Evolutionary conservation across 164 flowering plant genomes (phyloP).

Genomic region (Chimonanthus praecox): DNA sequence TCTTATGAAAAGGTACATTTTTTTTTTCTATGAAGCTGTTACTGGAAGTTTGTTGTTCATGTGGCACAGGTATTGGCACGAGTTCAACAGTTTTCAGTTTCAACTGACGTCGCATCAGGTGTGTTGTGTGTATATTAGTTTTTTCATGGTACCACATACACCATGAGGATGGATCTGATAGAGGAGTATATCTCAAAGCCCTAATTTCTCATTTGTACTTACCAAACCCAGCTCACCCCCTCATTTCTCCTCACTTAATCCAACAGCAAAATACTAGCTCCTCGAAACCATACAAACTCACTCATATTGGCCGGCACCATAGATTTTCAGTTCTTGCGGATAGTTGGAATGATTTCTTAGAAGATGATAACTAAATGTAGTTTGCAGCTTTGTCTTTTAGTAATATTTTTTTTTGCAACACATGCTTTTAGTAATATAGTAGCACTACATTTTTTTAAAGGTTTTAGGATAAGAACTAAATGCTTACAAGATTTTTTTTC

Average conservation of each 20-base stretch:
- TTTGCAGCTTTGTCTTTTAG: too few relatives aligned
- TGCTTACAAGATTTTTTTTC: too few relatives aligned
- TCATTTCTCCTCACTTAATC: neutral
- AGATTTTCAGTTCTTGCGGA: neutral
- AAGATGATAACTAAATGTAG: too few relatives aligned
- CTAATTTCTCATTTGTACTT: too few relatives aligned
- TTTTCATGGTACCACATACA: neutral
- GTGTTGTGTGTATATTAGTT: constrained; percentile 7
- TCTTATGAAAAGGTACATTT: neutral
- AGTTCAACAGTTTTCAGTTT: constrained; percentile 94
- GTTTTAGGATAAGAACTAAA: too few relatives aligned
- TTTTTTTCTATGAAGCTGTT: neutral
- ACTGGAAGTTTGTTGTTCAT: constrained; percentile 1
- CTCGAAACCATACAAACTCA: neutral
- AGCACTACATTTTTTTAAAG: too few relatives aligned
- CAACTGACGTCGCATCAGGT: constrained; percentile 92
- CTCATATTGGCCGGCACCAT: neutral
- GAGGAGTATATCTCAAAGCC: too few relatives aligned
- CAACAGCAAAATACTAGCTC: neutral
- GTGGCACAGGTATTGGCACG: constrained; percentile 84
- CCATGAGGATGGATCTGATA: too few relatives aligned
- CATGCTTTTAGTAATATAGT: too few relatives aligned
- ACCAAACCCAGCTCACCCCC: neutral
- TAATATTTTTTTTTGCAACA: too few relatives aligned
- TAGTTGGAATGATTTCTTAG: too few relatives aligned